phyloP scores from a whole-genome alignment of 306 rosid genomes.

The Quercus agrifolia region DNA sequence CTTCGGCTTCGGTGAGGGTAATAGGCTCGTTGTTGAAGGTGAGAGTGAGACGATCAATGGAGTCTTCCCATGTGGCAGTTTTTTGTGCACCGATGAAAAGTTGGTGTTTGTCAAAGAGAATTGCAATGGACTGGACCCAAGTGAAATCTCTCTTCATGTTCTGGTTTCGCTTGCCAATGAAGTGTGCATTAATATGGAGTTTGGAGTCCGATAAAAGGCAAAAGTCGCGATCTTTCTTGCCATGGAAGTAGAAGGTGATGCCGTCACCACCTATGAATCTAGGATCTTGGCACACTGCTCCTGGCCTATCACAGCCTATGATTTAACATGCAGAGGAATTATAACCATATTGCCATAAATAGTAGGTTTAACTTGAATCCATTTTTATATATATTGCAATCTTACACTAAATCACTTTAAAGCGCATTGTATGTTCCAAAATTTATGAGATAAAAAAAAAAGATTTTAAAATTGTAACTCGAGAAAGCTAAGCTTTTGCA shows the following conservation, averaged over 20 bases:
- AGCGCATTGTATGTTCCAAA: too few relatives aligned
- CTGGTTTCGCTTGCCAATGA: constrained; percentile 51
- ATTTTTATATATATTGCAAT: too few relatives aligned
- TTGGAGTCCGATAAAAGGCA: constrained; percentile 59
- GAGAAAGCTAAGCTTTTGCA: too few relatives aligned
- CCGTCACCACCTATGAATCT: neutral
- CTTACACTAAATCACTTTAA: too few relatives aligned
- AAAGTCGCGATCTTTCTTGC: constrained; percentile 55
- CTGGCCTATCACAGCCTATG: constrained; percentile 35
- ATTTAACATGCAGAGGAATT: neutral
- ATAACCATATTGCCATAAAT: too few relatives aligned
- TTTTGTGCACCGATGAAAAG: constrained; percentile 49
- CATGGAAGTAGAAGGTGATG: constrained; percentile 38
- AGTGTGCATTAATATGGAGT: constrained; percentile 69
- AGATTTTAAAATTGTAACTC: too few relatives aligned
- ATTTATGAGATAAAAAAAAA: too few relatives aligned
- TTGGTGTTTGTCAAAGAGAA: constrained; percentile 46
- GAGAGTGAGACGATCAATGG: constrained; percentile 37
- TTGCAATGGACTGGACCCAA: constrained; percentile 61
- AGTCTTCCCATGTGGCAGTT: constrained; percentile 48
- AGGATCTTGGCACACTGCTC: constrained; percentile 53
- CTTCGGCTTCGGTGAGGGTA: constrained; percentile 27
- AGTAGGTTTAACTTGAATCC: too few relatives aligned
- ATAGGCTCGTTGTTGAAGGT: constrained; percentile 34
- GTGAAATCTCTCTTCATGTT: constrained; percentile 20